These are phyloP conservation scores for Trametes hirsuta DNA, from an alignment of 1,284 basidiomycete species.

Conservation along the genomic window DNA sequence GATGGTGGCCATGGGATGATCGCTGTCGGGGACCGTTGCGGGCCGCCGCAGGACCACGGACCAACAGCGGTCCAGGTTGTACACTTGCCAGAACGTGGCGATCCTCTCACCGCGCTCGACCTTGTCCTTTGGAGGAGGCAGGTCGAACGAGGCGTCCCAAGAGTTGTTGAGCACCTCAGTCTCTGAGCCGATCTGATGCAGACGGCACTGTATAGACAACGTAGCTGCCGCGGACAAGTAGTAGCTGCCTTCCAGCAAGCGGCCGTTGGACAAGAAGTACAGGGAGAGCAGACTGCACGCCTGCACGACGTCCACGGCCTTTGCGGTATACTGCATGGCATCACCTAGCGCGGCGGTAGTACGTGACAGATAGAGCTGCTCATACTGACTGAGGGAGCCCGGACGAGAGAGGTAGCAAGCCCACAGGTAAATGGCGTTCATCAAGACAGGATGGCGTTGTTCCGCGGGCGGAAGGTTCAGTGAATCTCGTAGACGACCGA, in stretches of 20 bases:
- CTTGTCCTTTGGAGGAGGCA: constrained; percentile 60
- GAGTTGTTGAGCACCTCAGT: constrained; percentile 30
- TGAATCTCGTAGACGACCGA: constrained; percentile 63
- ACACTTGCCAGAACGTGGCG: constrained; percentile 48
- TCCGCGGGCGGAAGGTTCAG: constrained; percentile 53
- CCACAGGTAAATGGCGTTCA: constrained; percentile 81
- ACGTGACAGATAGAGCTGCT: constrained; percentile 65
- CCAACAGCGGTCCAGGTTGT: constrained; percentile 46
- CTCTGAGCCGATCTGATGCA: constrained; percentile 54
- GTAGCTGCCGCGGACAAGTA: constrained; percentile 70
- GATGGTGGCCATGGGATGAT: constrained; percentile 40
- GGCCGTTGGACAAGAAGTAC: constrained; percentile 75
- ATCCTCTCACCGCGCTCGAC: constrained; percentile 47
- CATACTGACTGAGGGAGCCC: constrained; percentile 65
- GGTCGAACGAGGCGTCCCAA: constrained; percentile 47
- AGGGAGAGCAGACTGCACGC: constrained; percentile 72
- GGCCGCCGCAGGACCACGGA: constrained; percentile 44
- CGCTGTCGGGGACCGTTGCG: constrained; percentile 43
- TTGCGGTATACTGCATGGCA: constrained; percentile 55
- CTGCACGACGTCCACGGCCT: constrained; percentile 70
- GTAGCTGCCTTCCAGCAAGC: constrained; percentile 72
- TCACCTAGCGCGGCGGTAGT: constrained; percentile 62
- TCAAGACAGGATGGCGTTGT: constrained; percentile 70
- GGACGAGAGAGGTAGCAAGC: constrained; percentile 77
- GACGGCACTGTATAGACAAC: constrained; percentile 66